A percentile compares a stretch with the other conserved stretches of the same genome.
Evolutionary conservation across 2,329 filamentous ascomycete genomes (phyloP).

Genomic region (Chaetothyriales sp.): DNA sequence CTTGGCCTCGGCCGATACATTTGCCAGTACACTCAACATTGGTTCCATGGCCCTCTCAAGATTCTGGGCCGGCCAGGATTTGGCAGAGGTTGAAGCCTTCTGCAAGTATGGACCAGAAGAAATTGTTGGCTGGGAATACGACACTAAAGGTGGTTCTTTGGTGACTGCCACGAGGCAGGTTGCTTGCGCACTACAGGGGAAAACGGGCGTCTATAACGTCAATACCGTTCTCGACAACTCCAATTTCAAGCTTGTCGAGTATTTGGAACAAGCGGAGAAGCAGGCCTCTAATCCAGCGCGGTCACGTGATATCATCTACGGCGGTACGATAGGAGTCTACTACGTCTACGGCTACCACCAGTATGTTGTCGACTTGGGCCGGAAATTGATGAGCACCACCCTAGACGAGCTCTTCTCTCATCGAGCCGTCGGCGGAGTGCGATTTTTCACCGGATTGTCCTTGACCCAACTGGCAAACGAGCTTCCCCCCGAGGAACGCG

Average conservation of each 20-base stretch:
- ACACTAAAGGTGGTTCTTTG: slow-evolving; percentile 46
- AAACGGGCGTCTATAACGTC: slow-evolving; percentile 38
- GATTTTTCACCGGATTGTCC: slow-evolving; percentile 34
- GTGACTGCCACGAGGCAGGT: slow-evolving; percentile 43
- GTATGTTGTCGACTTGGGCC: slow-evolving; percentile 31
- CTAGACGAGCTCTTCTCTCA: slow-evolving; percentile 34
- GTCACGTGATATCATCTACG: slow-evolving; percentile 43
- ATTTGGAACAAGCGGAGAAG: slow-evolving; percentile 34
- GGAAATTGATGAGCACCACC: slow-evolving; percentile 26
- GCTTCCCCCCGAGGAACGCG: slow-evolving; percentile 31
- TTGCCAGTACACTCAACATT: slow-evolving; percentile 44
- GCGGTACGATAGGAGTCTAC: slow-evolving; percentile 34
- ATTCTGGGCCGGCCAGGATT: slow-evolving; percentile 44
- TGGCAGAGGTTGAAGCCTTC: slow-evolving; percentile 44
- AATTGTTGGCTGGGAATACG: slow-evolving; percentile 42
- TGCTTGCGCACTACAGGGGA: slow-evolving; percentile 46
- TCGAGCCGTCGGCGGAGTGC: slow-evolving; percentile 28
- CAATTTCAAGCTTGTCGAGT: slow-evolving; percentile 38
- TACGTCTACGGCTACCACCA: slow-evolving; percentile 34
- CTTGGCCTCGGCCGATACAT: slow-evolving; percentile 44
- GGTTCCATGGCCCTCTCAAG: slow-evolving; percentile 45
- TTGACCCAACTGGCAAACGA: slow-evolving; percentile 31
- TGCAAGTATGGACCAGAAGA: slow-evolving; percentile 44
- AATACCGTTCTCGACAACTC: slow-evolving; percentile 41
- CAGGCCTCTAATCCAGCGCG: slow-evolving; percentile 37